Evolutionary conservation across 176 grass and related monocot species (phyloP), one percentile per base, ranked within the genome.

Genomic region (Cymbopogon citratus): DNA sequence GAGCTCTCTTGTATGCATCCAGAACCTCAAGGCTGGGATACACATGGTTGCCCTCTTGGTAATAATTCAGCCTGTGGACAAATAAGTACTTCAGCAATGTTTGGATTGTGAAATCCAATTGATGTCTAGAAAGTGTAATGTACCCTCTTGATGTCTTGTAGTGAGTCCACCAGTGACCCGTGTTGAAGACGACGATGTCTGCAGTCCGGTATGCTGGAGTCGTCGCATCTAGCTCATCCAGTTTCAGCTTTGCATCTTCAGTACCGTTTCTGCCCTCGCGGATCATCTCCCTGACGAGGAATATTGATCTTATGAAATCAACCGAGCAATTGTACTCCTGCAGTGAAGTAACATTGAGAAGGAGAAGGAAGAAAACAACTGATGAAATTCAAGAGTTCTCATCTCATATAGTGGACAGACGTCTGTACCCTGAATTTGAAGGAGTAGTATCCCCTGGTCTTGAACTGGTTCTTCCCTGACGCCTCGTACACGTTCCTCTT

Each of bases 151-250:
- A 93, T 51, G 87, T 93, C 77, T 98, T 95, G 18, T 83, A 66
- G 69, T 95, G 96, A 66, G 96, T 98, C 92, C 96, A 99, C 92
- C 96, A 95, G 71, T 95, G 96, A 11, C 89, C 91, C 7, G 92
- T 99, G 82, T 95, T 99, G 91, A 95, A 91, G 33, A 99, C 88
- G 79, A 95, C 78, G 39, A 99, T 78, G 87, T 93, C 80, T 1
- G 96, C 96, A 27, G 85, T 89, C 48, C 13, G 88, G 80, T 95
- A 99, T 1, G 87, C 84, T 8, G 75, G 80, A 69, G 92, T 89
- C 33, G 91, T 77, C 1, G 80, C 92, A 14, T 93, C 92, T 48
- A 99, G 60, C 9, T 93, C 72, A 61, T 99, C 92, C 82, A 99
- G 69, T 63, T 81, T 95, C 75, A 95, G 77, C 76, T 84, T 95